Percentiles rank a stretch among this genome's conserved stretches.
Conservation (phyloP, 1,139 yeast genomes). For the Candida tunisiensis region DNA sequence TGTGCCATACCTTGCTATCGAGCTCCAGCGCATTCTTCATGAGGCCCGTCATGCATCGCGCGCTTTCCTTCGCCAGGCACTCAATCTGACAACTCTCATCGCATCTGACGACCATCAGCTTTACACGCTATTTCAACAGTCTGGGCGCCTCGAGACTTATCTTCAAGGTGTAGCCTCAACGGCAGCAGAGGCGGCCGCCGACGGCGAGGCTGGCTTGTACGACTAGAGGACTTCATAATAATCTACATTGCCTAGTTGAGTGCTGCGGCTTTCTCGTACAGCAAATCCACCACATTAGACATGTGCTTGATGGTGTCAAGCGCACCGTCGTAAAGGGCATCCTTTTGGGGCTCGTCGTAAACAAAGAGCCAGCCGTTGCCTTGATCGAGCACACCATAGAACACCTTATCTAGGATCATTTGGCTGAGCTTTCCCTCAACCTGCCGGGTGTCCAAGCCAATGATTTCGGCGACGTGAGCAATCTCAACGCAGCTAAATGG, state of each 20-base stretch:
- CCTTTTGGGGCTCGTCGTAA: constrained; percentile 78
- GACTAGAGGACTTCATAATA: no score
- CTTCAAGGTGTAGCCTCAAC: no score
- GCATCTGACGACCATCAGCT: background rate
- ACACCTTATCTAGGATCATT: constrained; percentile 89
- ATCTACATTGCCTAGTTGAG: constrained; percentile 26
- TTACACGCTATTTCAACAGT: background rate
- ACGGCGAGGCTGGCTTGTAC: no score
- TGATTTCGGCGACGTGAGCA: constrained; percentile 69
- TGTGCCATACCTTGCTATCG: background rate
- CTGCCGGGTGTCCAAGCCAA: constrained; percentile 76
- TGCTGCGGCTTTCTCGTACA: constrained; percentile 86
- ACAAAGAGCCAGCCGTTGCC: constrained; percentile 96
- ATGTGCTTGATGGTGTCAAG: constrained; percentile 76
- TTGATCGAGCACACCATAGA: constrained; percentile 92
- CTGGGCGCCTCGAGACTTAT: background rate
- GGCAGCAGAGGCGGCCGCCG: no score
- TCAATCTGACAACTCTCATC: background rate
- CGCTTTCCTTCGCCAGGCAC: background rate
- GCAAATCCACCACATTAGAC: constrained; percentile 75
- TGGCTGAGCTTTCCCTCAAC: constrained; percentile 91
- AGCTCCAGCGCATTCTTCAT: background rate
- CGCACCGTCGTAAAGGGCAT: constrained; percentile 79
- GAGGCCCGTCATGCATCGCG: background rate
- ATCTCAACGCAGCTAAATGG: constrained; percentile 93